A percentile compares a stretch with the other conserved stretches of the same genome.
Evolutionary conservation across 352 stramenopile genomes (phyloP).

Genomic region (Globisporangium nunn): DNA sequence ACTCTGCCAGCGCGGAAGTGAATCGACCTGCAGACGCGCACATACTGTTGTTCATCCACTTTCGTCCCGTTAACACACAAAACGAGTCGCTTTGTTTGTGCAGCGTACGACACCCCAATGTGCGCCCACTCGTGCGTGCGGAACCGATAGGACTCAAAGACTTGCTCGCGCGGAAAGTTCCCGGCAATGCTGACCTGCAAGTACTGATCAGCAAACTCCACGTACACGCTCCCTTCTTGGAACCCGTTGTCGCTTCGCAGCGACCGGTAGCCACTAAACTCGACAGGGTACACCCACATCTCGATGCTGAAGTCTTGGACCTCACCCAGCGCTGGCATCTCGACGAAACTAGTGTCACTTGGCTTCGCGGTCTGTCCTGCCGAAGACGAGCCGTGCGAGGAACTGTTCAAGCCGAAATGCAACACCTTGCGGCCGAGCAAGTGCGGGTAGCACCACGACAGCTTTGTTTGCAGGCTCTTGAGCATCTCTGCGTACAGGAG

Average conservation of each 20-base stretch:
- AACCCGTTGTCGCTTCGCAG: slow-evolving; percentile 75
- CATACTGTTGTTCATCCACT: slow-evolving; percentile 31
- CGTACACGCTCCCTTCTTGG: slow-evolving; percentile 52
- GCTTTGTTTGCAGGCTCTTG: slow-evolving; percentile 46
- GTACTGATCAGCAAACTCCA: slow-evolving; percentile 62
- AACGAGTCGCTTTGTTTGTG: slow-evolving; percentile 15
- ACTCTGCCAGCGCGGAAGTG: slow-evolving; percentile 49
- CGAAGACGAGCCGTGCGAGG: slow-evolving; percentile 6
- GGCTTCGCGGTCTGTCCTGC: slow-evolving; percentile 21
- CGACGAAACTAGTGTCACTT: slow-evolving; percentile 57
- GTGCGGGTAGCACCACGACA: slow-evolving; percentile 30
- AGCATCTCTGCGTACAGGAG: slow-evolving; percentile 74
- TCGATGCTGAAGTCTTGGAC: slow-evolving; percentile 69
- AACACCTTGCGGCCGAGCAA: slow-evolving; percentile 44
- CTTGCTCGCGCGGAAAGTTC: slow-evolving; percentile 58
- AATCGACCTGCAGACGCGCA: slow-evolving; percentile 31
- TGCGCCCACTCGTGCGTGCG: slow-evolving; percentile 66
- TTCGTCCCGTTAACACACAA: slow-evolving; percentile 53
- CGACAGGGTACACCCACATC: slow-evolving; percentile 70
- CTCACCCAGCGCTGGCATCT: slow-evolving; percentile 55
- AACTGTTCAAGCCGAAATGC: slow-evolving; percentile 42
- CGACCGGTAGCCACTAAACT: slow-evolving; percentile 53
- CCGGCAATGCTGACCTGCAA: slow-evolving; percentile 69
- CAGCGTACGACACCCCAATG: slow-evolving; percentile 48
- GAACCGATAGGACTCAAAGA: slow-evolving; percentile 53